These are phyloP conservation scores for Caryopteris hybrid DNA, from an alignment of 305 asterid genomes.

Conservation along the genomic window DNA sequence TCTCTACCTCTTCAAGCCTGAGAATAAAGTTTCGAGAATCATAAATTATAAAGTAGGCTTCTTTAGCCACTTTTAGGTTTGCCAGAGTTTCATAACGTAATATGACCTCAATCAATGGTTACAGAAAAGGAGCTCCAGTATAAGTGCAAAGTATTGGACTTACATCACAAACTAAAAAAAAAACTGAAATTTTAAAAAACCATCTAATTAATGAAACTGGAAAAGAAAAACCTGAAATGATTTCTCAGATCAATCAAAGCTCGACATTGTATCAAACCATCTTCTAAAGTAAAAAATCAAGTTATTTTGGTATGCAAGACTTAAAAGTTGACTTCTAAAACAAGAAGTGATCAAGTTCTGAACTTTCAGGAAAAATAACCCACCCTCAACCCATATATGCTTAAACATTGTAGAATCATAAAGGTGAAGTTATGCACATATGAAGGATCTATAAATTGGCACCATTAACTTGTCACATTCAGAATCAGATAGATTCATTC, in stretches of 20 bases:
- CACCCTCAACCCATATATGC: background rate
- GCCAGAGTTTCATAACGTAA: background rate
- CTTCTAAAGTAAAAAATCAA: background rate
- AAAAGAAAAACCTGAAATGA: background rate
- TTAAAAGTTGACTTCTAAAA: background rate
- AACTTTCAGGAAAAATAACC: constrained; percentile 8
- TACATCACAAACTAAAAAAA: background rate
- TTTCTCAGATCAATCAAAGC: background rate
- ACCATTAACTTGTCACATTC: background rate
- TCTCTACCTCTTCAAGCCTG: background rate
- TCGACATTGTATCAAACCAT: background rate
- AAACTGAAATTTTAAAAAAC: background rate
- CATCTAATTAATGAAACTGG: background rate
- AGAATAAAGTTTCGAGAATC: background rate
- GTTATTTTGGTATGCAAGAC: background rate
- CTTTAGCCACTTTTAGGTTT: background rate
- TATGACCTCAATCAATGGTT: background rate
- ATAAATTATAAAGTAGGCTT: background rate
- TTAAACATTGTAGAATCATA: background rate
- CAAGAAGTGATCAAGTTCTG: constrained; percentile 10
- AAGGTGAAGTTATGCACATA: constrained; percentile 8
- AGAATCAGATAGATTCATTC: constrained; percentile 4
- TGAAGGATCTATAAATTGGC: constrained; percentile 12
- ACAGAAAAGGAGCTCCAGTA: background rate
- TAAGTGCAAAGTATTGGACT: background rate